These are phyloP conservation scores for Heliamphora exappendiculata DNA, from an alignment of 148 eudicot species.

Conservation along the genomic window DNA sequence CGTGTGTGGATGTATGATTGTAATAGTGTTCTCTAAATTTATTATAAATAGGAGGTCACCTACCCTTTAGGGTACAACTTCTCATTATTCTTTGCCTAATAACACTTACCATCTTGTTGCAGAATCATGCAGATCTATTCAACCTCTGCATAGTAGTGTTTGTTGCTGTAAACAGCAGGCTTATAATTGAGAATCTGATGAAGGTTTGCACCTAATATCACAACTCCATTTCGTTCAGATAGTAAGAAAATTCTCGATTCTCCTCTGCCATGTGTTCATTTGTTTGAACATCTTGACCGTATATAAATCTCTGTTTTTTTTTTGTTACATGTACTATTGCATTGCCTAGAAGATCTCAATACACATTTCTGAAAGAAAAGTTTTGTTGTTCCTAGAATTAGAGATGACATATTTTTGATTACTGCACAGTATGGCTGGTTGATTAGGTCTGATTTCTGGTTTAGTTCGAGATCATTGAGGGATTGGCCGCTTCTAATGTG, in stretches of 20 bases:
- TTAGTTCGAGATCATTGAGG: conserved; percentile 70
- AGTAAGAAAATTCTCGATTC: not conserved
- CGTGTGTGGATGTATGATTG: too few relatives aligned
- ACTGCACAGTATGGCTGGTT: conserved; percentile 82
- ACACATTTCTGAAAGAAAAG: not conserved
- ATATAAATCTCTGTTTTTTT: not conserved
- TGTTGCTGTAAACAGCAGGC: conserved; percentile 90
- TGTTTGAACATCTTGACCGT: not conserved
- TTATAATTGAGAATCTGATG: conserved; percentile 94
- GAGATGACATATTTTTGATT: conserved; percentile 8
- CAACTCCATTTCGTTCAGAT: not conserved
- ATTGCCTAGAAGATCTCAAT: not conserved
- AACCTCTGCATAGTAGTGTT: conserved; percentile 95
- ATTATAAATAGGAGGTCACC: too few relatives aligned
- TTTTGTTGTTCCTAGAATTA: not conserved
- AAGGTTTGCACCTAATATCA: conserved; percentile 43
- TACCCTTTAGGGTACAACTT: too few relatives aligned
- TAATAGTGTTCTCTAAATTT: too few relatives aligned
- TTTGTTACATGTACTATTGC: not conserved
- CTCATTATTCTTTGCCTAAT: too few relatives aligned
- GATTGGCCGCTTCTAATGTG: conserved; percentile 98
- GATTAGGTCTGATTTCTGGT: conserved; percentile 84
- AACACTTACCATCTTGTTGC: conserved; percentile 18
- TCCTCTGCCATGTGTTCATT: not conserved
- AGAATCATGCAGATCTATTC: conserved; percentile 98